Evolutionary conservation across 345 rosid genomes (phyloP).

Genomic region (Nephelium lappaceum): DNA sequence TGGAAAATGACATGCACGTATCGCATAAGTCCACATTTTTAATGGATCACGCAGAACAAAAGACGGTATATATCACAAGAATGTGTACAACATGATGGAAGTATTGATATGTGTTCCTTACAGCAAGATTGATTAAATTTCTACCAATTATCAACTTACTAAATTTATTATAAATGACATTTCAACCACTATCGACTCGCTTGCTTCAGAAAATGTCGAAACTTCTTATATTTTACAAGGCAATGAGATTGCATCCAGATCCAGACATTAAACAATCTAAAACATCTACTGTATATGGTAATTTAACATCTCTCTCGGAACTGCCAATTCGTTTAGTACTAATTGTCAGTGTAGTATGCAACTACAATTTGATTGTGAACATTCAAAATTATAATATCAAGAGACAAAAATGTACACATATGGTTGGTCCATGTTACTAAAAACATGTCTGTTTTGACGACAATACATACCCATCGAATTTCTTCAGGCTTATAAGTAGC

Average conservation of each 20-base stretch:
- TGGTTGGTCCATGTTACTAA: neutral
- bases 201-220: neutral
- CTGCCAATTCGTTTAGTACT: no score
- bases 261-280: no score
- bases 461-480: conserved; percentile 75
- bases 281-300: no score
- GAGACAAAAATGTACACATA: neutral
- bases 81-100: neutral
- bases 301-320: no score
- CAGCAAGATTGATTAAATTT: neutral
- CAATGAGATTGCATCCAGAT: no score
- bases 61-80: neutral
- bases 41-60: conserved; percentile 4
- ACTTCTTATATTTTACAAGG: no score
- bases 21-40: conserved; percentile 7
- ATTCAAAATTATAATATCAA: no score
- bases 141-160: neutral
- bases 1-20: conserved; percentile 22
- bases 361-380: no score
- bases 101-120: neutral
- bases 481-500: conserved; percentile 86
- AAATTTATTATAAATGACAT: neutral
- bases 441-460: no score
- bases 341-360: no score
- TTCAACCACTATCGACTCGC: neutral